Evolutionary conservation across 352 stramenopile species (phyloP), one percentile per base, ranked within the genome.

Genomic region (Pythium pyrilobum): DNA sequence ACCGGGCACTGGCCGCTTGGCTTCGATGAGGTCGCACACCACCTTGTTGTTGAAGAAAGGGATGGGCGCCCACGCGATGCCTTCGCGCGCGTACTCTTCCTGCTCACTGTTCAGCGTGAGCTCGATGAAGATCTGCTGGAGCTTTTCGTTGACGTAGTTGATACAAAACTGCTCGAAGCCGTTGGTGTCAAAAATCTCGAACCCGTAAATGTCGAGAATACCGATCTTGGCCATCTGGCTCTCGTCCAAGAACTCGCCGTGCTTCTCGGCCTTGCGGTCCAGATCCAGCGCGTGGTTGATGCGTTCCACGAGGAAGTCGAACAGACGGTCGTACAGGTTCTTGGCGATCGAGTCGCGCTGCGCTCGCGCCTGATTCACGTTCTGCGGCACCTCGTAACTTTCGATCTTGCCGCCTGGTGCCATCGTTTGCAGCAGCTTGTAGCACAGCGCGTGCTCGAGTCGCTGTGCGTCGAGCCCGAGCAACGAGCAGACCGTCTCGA

Each of bases 201-300:
- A 98, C 1, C 96, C 94, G 63, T 98, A 98, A 53, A 98, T 98
- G 62, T 98, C 96, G 32, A 98, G 71, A 28, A 98, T 95, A 42
- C 92, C 89, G 62, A 98, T 86, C 47, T 66, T 93, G 16, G 72
- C 81, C 74, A 91, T 86, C 16, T 84, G 59, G 60, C 86, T 42
- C 56, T 85, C 79, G 32, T 90, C 75, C 39, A 91, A 42, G 8
- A 86, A 72, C 54, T 95, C 77, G 28, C 81, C 80, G 43, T 83
- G 77, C 38, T 90, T 89, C 46, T 91, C 80, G 1, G 77, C 78
- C 36, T 88, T 87, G 52, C 88, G 87, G 38, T 94, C 80, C 50
- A 94, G 73, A 56, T 94, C 84, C 13, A 94, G 52, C 6, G 84
- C 84, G 54, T 89, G 72, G 51, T 96, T 97, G 31, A 97, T 72